These are phyloP conservation scores for Bipolaris bicolor DNA, from an alignment of 2,329 filamentous ascomycete species.

Conservation along the genomic window DNA sequence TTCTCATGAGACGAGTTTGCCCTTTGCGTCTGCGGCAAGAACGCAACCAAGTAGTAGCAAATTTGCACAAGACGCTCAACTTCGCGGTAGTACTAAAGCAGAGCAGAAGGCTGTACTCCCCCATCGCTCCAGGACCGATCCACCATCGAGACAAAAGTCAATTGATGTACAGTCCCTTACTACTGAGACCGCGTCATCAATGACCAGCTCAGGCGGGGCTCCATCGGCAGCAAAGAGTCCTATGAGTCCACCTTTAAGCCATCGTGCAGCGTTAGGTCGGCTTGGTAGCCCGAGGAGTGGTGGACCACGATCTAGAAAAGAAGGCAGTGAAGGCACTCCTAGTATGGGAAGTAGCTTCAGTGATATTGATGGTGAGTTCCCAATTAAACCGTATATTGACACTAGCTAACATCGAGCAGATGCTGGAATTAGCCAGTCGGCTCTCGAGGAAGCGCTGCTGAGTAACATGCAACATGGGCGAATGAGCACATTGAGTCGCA, in stretches of 20 bases:
- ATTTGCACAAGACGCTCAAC: constrained; percentile 18
- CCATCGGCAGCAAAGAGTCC: constrained; percentile 27
- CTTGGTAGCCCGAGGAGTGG: constrained; percentile 58
- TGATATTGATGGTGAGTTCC: constrained; percentile 72
- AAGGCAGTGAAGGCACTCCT: constrained; percentile 45
- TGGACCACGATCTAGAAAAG: constrained; percentile 27
- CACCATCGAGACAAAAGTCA: constrained; percentile 18
- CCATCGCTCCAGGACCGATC: constrained; percentile 9
- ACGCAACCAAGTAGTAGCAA: constrained; percentile 7
- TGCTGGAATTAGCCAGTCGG: constrained; percentile 79
- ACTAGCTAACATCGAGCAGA: constrained; percentile 55
- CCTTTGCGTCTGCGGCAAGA: constrained; percentile 49
- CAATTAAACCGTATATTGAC: background rate
- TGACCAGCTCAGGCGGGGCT: constrained; percentile 51
- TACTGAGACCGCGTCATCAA: constrained; percentile 58
- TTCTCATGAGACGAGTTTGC: constrained; percentile 53
- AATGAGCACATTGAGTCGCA: constrained; percentile 72
- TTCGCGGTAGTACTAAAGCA: constrained; percentile 6
- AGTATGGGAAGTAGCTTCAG: constrained; percentile 77
- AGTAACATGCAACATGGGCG: constrained; percentile 72
- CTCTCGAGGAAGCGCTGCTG: constrained; percentile 77
- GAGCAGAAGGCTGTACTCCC: constrained; percentile 17
- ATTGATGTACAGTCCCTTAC: constrained; percentile 30
- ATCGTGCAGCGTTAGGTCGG: constrained; percentile 64
- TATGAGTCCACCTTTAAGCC: constrained; percentile 57